Conservation (phyloP, 768 basidiomycete species). For the Leucogyrophana mollusca region DNA sequence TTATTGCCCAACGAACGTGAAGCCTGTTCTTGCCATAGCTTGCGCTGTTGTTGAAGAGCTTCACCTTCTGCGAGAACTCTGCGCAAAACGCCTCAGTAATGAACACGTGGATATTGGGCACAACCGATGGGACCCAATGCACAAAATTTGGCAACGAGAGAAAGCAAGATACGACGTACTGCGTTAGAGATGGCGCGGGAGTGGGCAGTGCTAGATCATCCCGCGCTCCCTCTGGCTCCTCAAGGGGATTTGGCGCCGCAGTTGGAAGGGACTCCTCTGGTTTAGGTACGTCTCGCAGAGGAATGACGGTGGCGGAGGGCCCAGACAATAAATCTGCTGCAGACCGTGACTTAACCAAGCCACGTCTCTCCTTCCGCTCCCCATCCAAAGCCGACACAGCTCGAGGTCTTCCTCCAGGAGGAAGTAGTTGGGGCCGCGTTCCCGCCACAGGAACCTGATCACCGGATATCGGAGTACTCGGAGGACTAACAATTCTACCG, state of each 20-base stretch:
- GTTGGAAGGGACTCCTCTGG: constrained; percentile 33
- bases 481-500: constrained; percentile 47
- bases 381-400: constrained; percentile 10
- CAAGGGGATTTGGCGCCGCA: too few relatives aligned
- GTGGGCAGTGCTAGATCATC: constrained; percentile 59
- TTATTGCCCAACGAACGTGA: constrained; percentile 63
- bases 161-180: constrained; percentile 27
- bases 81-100: not conserved
- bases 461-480: constrained; percentile 39
- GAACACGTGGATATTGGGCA: not conserved
- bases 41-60: constrained; percentile 59
- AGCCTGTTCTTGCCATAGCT: constrained; percentile 66
- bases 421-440: not conserved
- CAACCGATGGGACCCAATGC: not conserved
- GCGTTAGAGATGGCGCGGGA: constrained; percentile 56
- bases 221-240: constrained; percentile 13
- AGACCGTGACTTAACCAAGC: constrained; percentile 21
- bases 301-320: constrained; percentile 5
- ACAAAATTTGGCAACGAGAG: not conserved
- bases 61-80: constrained; percentile 71
- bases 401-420: constrained; percentile 19
- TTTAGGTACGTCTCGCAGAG: constrained; percentile 29
- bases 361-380: not conserved
- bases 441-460: constrained; percentile 9
- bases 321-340: constrained; percentile 15